Percentiles rank a stretch among this genome's conserved stretches.
Evolutionary conservation across 176 grass and related monocot genomes (phyloP).

Genomic region (Urochloa ruziziensis): DNA sequence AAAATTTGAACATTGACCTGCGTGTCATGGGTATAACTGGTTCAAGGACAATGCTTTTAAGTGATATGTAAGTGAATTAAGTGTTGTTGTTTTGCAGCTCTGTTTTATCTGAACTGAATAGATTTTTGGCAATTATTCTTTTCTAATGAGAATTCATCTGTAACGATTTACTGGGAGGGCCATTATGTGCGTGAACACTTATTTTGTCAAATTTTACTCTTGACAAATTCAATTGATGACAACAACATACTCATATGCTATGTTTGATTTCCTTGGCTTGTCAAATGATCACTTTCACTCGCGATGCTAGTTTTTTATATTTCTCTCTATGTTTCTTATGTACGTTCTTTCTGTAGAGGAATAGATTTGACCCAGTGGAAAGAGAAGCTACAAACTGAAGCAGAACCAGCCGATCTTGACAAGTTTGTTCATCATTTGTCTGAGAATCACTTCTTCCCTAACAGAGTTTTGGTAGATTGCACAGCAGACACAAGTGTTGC

Average conservation of each 20-base stretch:
- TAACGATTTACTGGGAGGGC: neutral
- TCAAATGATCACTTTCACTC: neutral
- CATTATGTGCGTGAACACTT: neutral
- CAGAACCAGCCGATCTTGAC: constrained; percentile 56
- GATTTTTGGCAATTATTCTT: neutral
- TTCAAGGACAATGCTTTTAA: constrained; percentile 71
- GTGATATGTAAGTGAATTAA: constrained; percentile 55
- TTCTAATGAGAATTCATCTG: neutral
- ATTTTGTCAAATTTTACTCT: neutral
- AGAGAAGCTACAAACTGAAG: constrained; percentile 50
- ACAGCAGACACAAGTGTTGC: constrained; percentile 80
- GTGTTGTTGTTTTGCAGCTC: neutral
- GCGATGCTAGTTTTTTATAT: neutral
- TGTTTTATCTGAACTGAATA: neutral
- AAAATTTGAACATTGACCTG: constrained; percentile 87
- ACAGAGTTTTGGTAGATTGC: constrained; percentile 81
- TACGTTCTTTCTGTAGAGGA: constrained; percentile 47
- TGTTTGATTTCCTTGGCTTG: neutral
- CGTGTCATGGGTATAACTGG: constrained; percentile 85
- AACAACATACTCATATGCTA: neutral
- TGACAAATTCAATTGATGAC: neutral
- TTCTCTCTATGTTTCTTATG: constrained; percentile 10
- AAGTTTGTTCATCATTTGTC: constrained; percentile 63
- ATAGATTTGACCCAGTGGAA: constrained; percentile 69
- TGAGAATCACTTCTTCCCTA: constrained; percentile 79